These are phyloP conservation scores for Kwoniella dejecticola DNA, from an alignment of 768 basidiomycete genomes.

Conservation along the genomic window DNA sequence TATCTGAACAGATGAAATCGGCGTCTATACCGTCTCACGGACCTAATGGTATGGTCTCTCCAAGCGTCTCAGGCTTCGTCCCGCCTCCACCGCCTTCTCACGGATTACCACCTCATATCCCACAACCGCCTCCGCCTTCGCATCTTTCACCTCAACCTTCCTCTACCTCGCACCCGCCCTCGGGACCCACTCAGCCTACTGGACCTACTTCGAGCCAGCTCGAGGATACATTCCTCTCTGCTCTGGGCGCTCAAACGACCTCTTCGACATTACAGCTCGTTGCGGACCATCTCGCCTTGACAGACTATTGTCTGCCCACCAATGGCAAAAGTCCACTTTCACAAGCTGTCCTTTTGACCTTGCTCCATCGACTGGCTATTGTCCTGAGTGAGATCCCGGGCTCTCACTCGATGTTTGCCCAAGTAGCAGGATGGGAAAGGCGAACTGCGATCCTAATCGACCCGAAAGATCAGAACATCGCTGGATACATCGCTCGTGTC, in stretches of 20 bases:
- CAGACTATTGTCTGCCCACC: constrained; percentile 36
- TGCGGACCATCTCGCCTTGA: constrained; percentile 21
- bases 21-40: constrained; percentile 9
- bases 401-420: constrained; percentile 10
- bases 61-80: not conserved
- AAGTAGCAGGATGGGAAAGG: constrained; percentile 23
- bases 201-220: constrained; percentile 23
- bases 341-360: constrained; percentile 50
- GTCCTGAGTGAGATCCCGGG: constrained; percentile 23
- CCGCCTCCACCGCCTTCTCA: constrained; percentile 11
- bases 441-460: constrained; percentile 25
- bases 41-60: not conserved
- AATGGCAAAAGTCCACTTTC: constrained; percentile 33
- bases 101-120: constrained; percentile 1
- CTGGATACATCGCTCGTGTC: constrained; percentile 19
- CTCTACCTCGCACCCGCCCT: too few species aligned
- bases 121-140: constrained; percentile 8
- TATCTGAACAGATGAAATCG: constrained; percentile 40
- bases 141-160: too few species aligned
- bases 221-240: constrained; percentile 44
- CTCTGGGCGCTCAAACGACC: constrained; percentile 30
- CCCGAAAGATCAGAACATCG: constrained; percentile 23
- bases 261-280: constrained; percentile 35
- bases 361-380: constrained; percentile 47
- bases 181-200: too few species aligned